phyloP scores from a whole-genome alignment of 495 filamentous ascomycete species.

The Cenococcum geophilum region DNA sequence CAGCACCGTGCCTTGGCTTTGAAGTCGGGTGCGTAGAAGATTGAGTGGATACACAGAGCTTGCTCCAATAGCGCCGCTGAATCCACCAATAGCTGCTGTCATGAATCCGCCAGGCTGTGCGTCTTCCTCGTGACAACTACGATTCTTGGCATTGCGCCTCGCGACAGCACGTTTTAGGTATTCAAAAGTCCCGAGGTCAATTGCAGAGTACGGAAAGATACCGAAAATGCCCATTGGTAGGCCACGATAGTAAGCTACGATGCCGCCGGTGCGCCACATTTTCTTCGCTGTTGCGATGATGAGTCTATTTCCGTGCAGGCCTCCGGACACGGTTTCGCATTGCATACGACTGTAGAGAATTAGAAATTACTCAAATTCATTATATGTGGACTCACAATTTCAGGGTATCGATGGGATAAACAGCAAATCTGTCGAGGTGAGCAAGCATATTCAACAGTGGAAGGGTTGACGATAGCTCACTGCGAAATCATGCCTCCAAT shows the following conservation, averaged over 20 bases:
- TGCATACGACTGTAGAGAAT: conserved; percentile 64
- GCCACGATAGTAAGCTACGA: conserved; percentile 81
- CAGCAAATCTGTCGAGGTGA: conserved; percentile 57
- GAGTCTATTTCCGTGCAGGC: conserved; percentile 75
- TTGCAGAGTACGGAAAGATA: conserved; percentile 96
- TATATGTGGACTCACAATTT: conserved; percentile 64
- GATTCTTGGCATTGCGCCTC: conserved; percentile 59
- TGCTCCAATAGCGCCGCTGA: conserved; percentile 90
- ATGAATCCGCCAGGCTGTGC: conserved; percentile 66
- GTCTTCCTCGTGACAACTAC: conserved; percentile 75
- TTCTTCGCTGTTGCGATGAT: conserved; percentile 74
- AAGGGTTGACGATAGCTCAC: conserved; percentile 42
- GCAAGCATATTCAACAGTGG: not conserved
- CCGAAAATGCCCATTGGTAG: conserved; percentile 86
- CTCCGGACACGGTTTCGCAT: conserved; percentile 83
- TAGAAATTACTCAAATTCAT: conserved; percentile 19
- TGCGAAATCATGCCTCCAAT: conserved; percentile 89
- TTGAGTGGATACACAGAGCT: conserved; percentile 92
- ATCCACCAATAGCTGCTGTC: conserved; percentile 77
- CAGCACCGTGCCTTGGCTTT: conserved; percentile 87
- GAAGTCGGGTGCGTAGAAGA: conserved; percentile 84
- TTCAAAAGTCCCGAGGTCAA: conserved; percentile 94
- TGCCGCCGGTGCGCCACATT: conserved; percentile 70
- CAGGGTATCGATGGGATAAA: conserved; percentile 94
- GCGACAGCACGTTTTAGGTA: conserved; percentile 72